phyloP scores from a whole-genome alignment of 73 alveolate genomes.

The Tetrahymena malaccensis region DNA sequence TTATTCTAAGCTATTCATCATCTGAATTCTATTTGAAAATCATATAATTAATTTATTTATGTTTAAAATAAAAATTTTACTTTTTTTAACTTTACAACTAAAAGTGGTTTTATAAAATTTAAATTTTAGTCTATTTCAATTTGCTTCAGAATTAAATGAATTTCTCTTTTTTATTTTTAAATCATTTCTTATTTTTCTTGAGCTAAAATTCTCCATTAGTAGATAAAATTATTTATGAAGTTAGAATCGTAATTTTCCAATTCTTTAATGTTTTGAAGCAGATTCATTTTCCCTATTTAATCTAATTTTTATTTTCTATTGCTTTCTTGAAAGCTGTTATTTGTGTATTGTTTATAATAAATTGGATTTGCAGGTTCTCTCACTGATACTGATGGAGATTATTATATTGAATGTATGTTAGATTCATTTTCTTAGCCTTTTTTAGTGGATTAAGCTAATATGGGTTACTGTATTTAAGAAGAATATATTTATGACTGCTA shows the following conservation, averaged over 20 bases:
- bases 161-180: background rate
- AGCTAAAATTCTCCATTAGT: background rate
- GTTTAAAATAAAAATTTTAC: background rate
- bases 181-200: background rate
- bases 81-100: background rate
- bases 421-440: background rate
- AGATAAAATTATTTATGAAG: background rate
- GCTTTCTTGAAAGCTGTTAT: background rate
- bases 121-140: background rate
- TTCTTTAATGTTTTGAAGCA: background rate
- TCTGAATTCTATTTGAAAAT: background rate
- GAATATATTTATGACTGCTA: background rate
- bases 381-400: background rate
- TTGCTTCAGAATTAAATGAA: background rate
- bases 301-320: background rate
- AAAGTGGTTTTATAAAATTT: background rate
- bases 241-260: background rate
- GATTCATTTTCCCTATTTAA: background rate
- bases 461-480: background rate
- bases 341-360: background rate
- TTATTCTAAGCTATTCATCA: background rate
- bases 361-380: background rate
- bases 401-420: background rate
- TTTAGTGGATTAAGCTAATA: background rate
- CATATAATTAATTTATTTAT: background rate